Evolutionary conservation across 129 eudicot species (phyloP), one percentile per base, ranked within the genome.

Genomic region (Centrapalus pauciflorus): DNA sequence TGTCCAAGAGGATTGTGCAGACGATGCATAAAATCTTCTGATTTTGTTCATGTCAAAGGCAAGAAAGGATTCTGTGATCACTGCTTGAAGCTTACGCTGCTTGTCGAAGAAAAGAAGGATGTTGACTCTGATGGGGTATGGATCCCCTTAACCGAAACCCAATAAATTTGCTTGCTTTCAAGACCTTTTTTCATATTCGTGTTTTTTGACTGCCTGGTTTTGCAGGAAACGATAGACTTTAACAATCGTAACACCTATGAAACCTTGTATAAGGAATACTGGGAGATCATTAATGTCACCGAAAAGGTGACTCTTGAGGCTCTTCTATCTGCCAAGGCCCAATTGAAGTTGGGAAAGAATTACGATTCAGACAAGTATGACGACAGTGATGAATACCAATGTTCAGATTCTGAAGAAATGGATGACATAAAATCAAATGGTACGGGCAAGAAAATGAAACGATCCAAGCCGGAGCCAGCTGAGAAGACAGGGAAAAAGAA

Each of bases 71-170:
- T 94, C 71, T 94, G 99, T 64, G 26, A 40, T 11, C 12, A 51
- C 50, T 94, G 99, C 77, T 73, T 94, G 49, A 84, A 82, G 66
- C 90, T 82, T 73, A 76, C 88, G 10, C 38, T 89, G 29, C 96
- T 86, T 12, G 81, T 77, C 13, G 99, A 94, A 78, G 88, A 86
- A 75, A 69, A 76, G 1, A 76, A 59, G 66, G 80, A 84, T 71
- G 81, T 75, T 16, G 93, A 84, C 55, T 86, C 88, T 64, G 97
- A 89, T 35, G 99, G 95, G 94, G 99, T 94, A 84, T 79, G 41
- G 13, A 7, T 19, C n/a, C n/a, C n/a, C n/a, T n/a, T n/a, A n/a
- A n/a, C n/a, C n/a, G n/a, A n/a, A n/a, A n/a, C n/a, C n/a, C n/a
- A n/a, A n/a, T n/a, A n/a, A n/a, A 21, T 21, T 21, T 51, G 5